Evolutionary conservation across 805 yeast genomes (phyloP).

Genomic region (Priceomyces castillae): DNA sequence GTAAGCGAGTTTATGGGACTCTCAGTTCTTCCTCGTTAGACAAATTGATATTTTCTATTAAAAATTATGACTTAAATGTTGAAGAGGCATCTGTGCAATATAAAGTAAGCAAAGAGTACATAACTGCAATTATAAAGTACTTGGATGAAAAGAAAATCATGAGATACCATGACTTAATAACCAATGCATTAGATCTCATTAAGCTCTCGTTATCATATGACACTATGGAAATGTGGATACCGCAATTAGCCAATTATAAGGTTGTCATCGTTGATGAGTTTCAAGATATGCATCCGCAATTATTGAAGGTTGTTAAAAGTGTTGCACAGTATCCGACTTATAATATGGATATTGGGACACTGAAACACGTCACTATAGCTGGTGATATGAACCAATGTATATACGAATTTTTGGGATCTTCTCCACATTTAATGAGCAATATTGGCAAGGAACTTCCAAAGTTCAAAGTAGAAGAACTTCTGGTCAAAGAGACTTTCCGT

Average conservation of each 20-base stretch:
- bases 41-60: conserved; percentile 20
- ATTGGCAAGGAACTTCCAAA: conserved; percentile 21
- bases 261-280: conserved; percentile 66
- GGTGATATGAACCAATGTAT: conserved; percentile 74
- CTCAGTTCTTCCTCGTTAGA: conserved; percentile 25
- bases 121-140: conserved; percentile 25
- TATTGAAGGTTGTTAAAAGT: conserved; percentile 43
- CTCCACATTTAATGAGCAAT: conserved; percentile 30
- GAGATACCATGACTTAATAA: conserved; percentile 35
- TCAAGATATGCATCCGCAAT: conserved; percentile 61
- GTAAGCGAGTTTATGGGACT: conserved; percentile 20
- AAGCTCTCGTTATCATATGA: conserved; percentile 19
- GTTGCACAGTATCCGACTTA: conserved; percentile 35
- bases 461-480: conserved; percentile 23
- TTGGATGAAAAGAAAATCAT: conserved; percentile 32
- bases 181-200: conserved; percentile 29
- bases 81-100: conserved; percentile 22
- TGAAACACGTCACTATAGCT: conserved; percentile 59
- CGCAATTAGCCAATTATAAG: conserved; percentile 24
- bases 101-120: conserved; percentile 25
- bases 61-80: conserved; percentile 19
- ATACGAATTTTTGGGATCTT: conserved; percentile 62
- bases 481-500: conserved; percentile 55
- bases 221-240: conserved; percentile 17
- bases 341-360: conserved; percentile 9